Evolutionary conservation across 2,329 filamentous ascomycete genomes (phyloP), one percentile per base, ranked within the genome.

Genomic region (Fonsecaea erecta): DNA sequence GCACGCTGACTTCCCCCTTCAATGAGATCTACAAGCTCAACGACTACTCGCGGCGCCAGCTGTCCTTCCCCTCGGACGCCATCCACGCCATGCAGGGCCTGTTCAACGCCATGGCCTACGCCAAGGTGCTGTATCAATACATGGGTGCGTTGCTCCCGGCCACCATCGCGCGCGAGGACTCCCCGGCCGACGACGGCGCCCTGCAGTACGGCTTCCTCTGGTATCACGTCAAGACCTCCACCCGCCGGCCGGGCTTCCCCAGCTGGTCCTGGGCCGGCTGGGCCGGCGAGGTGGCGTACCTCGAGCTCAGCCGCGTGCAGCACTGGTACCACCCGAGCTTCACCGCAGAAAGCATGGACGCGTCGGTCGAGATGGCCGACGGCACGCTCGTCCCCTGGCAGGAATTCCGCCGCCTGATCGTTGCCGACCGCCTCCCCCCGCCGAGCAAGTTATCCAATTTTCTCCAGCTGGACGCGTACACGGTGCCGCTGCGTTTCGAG

Each of bases 221-320:
- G 51, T 32, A 16, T 30, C 30, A 32, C 51, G 2, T 28, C 14
- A 30, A 9, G 30, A 28, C 51, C 5, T 28, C 24, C 14, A 18
- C 5, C 9, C 51, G 51, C 7, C 51, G 51, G 6, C 51, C 18
- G 12, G 30, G 30, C 0, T 32, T 52, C 16, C 51, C 51, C 51
- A 52, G 51, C 51, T 52, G 51, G 51, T 52, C 51, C 5, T 52
- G 51, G 51, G 30, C 51, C 8, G 51, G 51, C 51, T 52, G 51
- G 51, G 9, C 11, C 24, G 24, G 51, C 16, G 51, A 52, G 51
- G 11, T 52, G 8, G 18, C 40, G n/a, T 46, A 46, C 40, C 40
- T 46, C 4, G 40, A 46, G n/a, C 40, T 46, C 40, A 18, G 40
- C 6, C n/a, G 40, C n/a, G 40, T 46, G 40, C 40, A 46, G 40